Evolutionary conservation across 805 yeast species (phyloP).

Genomic region (Yarrowia sp.): DNA sequence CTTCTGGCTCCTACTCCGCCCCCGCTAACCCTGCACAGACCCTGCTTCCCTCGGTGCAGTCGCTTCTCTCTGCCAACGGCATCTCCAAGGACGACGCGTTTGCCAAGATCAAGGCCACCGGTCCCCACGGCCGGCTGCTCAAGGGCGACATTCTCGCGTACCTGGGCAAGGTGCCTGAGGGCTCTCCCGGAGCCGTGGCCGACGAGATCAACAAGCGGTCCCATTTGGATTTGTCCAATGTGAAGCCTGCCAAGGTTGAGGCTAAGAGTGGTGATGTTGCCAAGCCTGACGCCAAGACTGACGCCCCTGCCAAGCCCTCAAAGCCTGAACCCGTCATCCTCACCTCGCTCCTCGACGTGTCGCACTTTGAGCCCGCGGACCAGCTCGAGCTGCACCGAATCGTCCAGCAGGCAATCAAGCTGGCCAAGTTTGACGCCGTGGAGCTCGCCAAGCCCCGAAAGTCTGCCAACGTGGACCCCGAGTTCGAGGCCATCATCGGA

Average conservation of each 20-base stretch:
- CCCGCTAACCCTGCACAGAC: slow-evolving; percentile 71
- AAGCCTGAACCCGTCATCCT: slow-evolving; percentile 41
- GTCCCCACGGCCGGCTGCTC: slow-evolving; percentile 85
- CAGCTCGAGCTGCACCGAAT: slow-evolving; percentile 49
- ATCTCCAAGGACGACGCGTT: slow-evolving; percentile 77
- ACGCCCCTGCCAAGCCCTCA: slow-evolving; percentile 42
- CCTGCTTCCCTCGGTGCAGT: slow-evolving; percentile 79
- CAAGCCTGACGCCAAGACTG: slow-evolving; percentile 28
- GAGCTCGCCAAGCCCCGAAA: slow-evolving; percentile 44
- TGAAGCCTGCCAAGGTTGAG: slow-evolving; percentile 48
- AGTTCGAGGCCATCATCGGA: slow-evolving; percentile 65
- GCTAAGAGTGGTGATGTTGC: slow-evolving; percentile 35
- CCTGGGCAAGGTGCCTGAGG: slow-evolving; percentile 71
- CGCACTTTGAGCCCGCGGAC: slow-evolving; percentile 41
- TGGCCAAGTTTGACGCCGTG: slow-evolving; percentile 52
- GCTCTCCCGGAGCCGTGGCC: slow-evolving; percentile 61
- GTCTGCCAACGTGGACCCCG: slow-evolving; percentile 60
- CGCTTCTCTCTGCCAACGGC: slow-evolving; percentile 64
- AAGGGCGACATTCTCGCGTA: slow-evolving; percentile 91
- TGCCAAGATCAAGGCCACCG: slow-evolving; percentile 77
- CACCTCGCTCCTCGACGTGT: slow-evolving; percentile 40
- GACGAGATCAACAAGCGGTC: slow-evolving; percentile 60
- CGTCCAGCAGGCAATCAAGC: slow-evolving; percentile 55
- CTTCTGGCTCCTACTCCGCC: slow-evolving; percentile 42
- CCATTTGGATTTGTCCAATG: slow-evolving; percentile 76